Evolutionary conservation across 2,329 filamentous ascomycete genomes (phyloP), one percentile per base, ranked within the genome.

Genomic region (Reticulascus tulasneorum): DNA sequence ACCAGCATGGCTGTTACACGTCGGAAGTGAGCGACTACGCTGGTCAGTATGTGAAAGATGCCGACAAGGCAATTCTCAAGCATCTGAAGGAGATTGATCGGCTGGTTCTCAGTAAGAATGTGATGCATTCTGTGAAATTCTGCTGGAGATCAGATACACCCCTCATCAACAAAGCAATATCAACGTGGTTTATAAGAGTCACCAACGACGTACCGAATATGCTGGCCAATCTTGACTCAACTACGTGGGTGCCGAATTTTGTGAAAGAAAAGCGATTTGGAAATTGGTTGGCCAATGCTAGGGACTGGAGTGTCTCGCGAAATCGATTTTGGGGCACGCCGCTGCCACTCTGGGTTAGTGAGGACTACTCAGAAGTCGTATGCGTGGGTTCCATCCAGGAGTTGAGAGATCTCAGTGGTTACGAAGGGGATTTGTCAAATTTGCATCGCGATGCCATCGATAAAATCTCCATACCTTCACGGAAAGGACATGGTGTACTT

Each of bases 291-390:
- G 71, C 76, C 41, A 91, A 91, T 55, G 90, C 91, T 11, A 82
- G 84, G 40, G 91, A 97, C 61, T 97, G 91, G 91, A 94, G 94
- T 56, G 84, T 97, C 22, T 93, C 88, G 35, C 76, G 91, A 47
- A 95, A 94, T 60, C 78, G 91, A 37, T 97, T 94, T 64, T 96
- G 91, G 91, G 91, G 91, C 33, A 96, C 89, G 0, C 90, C 90
- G 2, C 80, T 96, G 40, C 90, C 90, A 7, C 63, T 96, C 23
- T 97, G 91, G 91, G 84, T 86, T 23, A 94, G 86, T 53, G 87
- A 94, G 21, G 90, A 96, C 55, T 71, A 82, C 53, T 84, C 91
- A 54, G 91, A 97, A 62, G 71, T 86, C 44, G 77, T 97, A 19
- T 94, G 89, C 52, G 65, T 96, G 37, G 88, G 90, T 35, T 94